Conservation (phyloP, 1,139 yeast species). For the Pneumocystis jirovecii region DNA sequence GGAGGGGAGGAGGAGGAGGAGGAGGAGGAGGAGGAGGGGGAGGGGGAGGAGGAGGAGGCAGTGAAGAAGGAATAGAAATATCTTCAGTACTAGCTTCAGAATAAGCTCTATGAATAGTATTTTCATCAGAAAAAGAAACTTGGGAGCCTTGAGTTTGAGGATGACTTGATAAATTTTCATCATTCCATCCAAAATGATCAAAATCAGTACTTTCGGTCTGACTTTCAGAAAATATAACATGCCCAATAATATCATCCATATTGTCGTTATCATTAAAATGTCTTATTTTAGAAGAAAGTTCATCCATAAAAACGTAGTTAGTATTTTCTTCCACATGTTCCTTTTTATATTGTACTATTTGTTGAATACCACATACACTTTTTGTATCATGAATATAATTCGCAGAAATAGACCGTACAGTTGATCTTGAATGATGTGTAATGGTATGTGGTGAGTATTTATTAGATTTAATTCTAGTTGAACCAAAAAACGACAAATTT, state of each 20-base stretch:
- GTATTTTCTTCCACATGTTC: background rate
- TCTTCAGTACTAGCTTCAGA: background rate
- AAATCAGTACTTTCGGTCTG: background rate
- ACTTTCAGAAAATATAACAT: conserved; percentile 4
- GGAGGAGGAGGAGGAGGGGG: conserved; percentile 24
- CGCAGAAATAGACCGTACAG: background rate
- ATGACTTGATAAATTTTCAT: background rate
- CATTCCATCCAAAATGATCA: background rate
- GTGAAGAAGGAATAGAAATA: conserved; percentile 20
- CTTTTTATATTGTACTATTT: background rate
- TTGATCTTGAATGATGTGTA: background rate
- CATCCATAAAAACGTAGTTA: conserved; percentile 6
- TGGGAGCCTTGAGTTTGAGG: background rate
- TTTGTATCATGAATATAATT: background rate
- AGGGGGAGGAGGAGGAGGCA: conserved; percentile 10
- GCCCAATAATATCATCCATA: conserved; percentile 7
- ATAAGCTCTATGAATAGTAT: background rate
- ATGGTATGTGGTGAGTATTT: background rate
- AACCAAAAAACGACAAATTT: background rate
- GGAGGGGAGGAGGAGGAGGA: conserved; percentile 18
- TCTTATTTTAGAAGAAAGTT: conserved; percentile 5
- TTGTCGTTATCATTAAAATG: conserved; percentile 4
- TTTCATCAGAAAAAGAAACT: background rate
- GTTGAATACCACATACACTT: background rate
- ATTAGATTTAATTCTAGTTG: background rate